phyloP scores from a whole-genome alignment of 2,329 filamentous ascomycete species.

The Aureobasidium sp. region DNA sequence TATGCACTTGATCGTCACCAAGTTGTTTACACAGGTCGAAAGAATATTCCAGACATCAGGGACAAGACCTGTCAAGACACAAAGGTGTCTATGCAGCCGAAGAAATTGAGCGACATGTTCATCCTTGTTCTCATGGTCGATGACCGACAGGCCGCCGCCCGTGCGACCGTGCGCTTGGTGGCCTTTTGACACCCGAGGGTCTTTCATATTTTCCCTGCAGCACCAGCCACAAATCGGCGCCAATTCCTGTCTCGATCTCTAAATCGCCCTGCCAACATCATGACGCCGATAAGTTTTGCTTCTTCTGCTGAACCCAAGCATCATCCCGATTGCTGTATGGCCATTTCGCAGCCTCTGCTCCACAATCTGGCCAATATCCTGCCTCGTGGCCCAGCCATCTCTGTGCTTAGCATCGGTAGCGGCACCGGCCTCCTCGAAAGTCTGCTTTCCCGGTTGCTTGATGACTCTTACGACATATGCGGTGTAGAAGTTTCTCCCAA shows the following conservation, averaged over 20 bases:
- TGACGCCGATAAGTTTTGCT: not conserved
- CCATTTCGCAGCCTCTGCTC: conserved; percentile 12
- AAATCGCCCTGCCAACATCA: conserved; percentile 1
- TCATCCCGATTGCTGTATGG: conserved; percentile 15
- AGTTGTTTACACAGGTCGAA: not conserved
- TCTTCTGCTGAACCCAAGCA: conserved; percentile 9
- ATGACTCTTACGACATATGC: conserved; percentile 26
- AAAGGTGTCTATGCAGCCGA: not conserved
- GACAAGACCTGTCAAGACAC: conserved; percentile 2
- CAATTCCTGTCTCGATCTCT: not conserved
- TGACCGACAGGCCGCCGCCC: conserved; percentile 2
- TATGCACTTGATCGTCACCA: not conserved
- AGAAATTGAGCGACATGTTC: not conserved
- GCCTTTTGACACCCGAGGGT: conserved; percentile 1
- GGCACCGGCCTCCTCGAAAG: conserved; percentile 45
- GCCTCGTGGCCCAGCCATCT: conserved; percentile 16
- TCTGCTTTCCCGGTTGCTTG: conserved; percentile 27
- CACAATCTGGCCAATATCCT: conserved; percentile 4
- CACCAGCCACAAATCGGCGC: not conserved
- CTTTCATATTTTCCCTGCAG: not conserved
- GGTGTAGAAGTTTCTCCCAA: conserved; percentile 42
- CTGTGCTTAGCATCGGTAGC: conserved; percentile 38
- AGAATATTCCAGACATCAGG: not conserved
- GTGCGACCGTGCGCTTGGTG: not conserved
- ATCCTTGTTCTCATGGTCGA: not conserved